Evolutionary conservation across 106 monocot genomes (phyloP).

Genomic region (Acorus calamus): DNA sequence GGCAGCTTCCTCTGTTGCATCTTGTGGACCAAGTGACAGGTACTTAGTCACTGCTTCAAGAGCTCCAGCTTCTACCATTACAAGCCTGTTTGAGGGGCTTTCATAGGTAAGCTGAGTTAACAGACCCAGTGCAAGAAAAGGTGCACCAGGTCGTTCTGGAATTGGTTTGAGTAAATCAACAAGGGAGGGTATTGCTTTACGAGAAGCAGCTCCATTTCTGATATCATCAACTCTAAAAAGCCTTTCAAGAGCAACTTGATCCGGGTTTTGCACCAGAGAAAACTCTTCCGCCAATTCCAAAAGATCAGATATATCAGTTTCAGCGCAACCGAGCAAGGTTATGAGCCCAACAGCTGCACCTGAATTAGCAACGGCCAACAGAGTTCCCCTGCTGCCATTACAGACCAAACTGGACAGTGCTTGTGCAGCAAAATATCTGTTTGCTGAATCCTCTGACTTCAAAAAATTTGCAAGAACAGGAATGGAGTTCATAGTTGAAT

Average conservation of each 20-base stretch:
- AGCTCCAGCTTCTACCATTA: constrained; percentile 95
- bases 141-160: constrained; percentile 94
- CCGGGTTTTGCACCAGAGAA: constrained; percentile 54
- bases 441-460: constrained; percentile 70
- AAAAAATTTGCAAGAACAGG: constrained; percentile 70
- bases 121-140: constrained; percentile 73
- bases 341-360: constrained; percentile 71
- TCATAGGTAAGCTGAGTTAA: constrained; percentile 76
- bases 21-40: constrained; percentile 87
- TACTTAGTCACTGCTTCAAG: constrained; percentile 88
- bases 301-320: constrained; percentile 75
- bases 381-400: constrained; percentile 76
- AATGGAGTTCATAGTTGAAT: constrained; percentile 61
- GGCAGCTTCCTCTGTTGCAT: constrained; percentile 90
- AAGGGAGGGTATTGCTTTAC: constrained; percentile 81
- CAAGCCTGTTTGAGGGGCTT: constrained; percentile 54
- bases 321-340: constrained; percentile 95
- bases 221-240: constrained; percentile 94
- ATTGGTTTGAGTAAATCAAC: constrained; percentile 98
- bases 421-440: constrained; percentile 94
- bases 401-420: constrained; percentile 73
- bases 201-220: constrained; percentile 60
- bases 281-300: constrained; percentile 78
- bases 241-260: constrained; percentile 64
- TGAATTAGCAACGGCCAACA: constrained; percentile 86